Base-by-base conservation (phyloP, 2,329 filamentous ascomycete genomes). In the Aspergillus costaricaensis region DNA sequence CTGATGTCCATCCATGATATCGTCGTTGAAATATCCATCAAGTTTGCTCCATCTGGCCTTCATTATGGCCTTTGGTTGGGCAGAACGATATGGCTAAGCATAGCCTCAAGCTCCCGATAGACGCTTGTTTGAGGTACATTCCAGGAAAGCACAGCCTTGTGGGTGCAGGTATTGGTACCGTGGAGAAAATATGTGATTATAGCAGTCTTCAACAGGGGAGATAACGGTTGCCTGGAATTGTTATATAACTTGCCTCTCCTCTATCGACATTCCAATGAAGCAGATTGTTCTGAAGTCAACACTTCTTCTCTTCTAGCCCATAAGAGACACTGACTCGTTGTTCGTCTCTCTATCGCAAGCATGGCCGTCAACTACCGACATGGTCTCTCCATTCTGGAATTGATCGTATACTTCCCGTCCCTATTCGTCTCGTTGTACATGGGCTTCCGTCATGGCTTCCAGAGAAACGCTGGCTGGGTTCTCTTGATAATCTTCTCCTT, bases 401-500 rank as follows among this genome's bases (percentile, higher is more conserved):
- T 78, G 36, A 66, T 77, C 43, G 62, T 76, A 64, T 79, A 75
- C 61, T 57, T 73, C 17, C 77, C 77, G 4, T 67, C 72, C 12
- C 48, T 76, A 21, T 62, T 74, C 25, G 47, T 72, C 2, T 66
- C 75, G 1, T 30, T 64, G 7, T 69, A 68, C 57, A 62, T 79
- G 41, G 73, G 72, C 61, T 62, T 59, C 38, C 73, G 71, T 17
- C 78, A 79, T 67, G 78, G 78, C 30, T 70, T 78, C 48, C 66
- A 72, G 4, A 76, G 75, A 47, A 79, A 74, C 58, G 74, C 79
- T 0, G 85, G 84, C 44, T 87, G 83, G 81, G 65, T 83, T 12
- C 85, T 82, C 68, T 76, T 86, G 6, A 67, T 83, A 49, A 66
- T 85, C 32, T 83, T 88, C 68, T 80, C 79, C 30, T 62, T 85